Evolutionary conservation across 805 yeast genomes (phyloP), one percentile per base, ranked within the genome.

Genomic region (Tanozyma kutaoensis): DNA sequence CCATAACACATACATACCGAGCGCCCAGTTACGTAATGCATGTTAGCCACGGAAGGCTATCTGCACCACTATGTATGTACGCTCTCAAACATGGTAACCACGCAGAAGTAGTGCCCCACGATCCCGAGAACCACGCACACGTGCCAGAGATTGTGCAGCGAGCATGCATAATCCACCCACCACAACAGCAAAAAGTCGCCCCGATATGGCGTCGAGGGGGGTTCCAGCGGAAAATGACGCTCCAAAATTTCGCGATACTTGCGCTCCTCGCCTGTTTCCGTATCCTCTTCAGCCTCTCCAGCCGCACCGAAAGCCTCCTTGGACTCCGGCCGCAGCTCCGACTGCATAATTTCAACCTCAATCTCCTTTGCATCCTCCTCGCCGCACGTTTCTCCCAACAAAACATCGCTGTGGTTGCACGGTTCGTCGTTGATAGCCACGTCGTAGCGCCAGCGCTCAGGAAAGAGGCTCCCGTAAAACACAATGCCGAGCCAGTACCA

Each of bases 101-200:
- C 58, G 10, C 93, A 88, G 30, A 62, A 60, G 51, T 86, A 91
- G 50, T 88, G 97, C 18, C 93, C 93, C 23, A 79, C 50, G n/a
- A 84, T 73, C 3, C 98, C 98, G 15, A 79, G 62, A 12, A 91
- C 67, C 17, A 91, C 98, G 45, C 79, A 82, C 9, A 84, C 48
- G 53, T 88, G 98, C 98, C 98, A 88, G 17, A 88, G 59, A 43
- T 85, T 86, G 50, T 88, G 98, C 20, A 95, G 81, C 23, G 72
- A 66, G 28, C 75, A 60, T 15, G 68, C 48, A 47, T 77, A 79
- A 40, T 80, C 91, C 11, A 75, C 75, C 88, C 95, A 85, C 88
- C 78, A 88, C 13, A 79, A 47, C 1, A 84, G 72, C 20, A 52
- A 40, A 28, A 75, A 62, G 11, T 55, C 57, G 3, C 50, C 38